Evolutionary conservation across 768 basidiomycete genomes (phyloP), one percentile per base, ranked within the genome.

Genomic region (Fomitopsis serialis): DNA sequence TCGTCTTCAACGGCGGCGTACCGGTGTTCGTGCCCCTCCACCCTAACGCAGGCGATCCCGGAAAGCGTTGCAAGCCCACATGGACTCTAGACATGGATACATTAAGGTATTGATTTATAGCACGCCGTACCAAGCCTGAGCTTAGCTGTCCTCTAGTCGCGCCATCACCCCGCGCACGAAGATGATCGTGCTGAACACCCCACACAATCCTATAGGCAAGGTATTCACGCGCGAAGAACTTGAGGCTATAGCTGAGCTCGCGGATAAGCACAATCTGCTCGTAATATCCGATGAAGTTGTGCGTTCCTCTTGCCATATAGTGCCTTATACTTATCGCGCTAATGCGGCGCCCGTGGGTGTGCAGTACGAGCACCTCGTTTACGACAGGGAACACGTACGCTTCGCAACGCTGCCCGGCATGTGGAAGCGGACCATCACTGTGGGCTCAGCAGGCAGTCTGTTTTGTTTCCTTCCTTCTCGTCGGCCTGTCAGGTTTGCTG

Each of bases 381-480:
- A 86, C 59, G 90, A 94, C 60, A 84, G 85, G 62, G 85, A 96
- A 61, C 96, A 98, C 68, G 74, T 93, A 49, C 86, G 95, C 53
- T 87, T 98, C 61, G 95, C 95, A 1, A 89, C 75, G 27, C 77
- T 99, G n/a, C 95, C 94, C 3, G 92, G 93, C 21, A 97, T 98
- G 91, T 98, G 95, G 95, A 90, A 98, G 58, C 84, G 96, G 42
- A 99, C 96, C 0, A 83, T 99, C 40, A 98, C 95, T 3, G 91
- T 97, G 45, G 84, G 88, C 27, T 95, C 92, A 15, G 94, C 90
- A 25, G 94, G 94, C 61, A 96, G 92, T 92, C 70, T 71, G 68
- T 62, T n/a, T 45, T 11, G 35, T 1, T 27, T 34, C 70, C 7
- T n/a, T 19, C 24, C 10, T 43, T 21, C 19, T 37, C 36, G 32